A percentile compares a stretch with the other conserved stretches of the same genome.
Evolutionary conservation across 257 asterid species (phyloP).

Genomic region (Striga asiatica): DNA sequence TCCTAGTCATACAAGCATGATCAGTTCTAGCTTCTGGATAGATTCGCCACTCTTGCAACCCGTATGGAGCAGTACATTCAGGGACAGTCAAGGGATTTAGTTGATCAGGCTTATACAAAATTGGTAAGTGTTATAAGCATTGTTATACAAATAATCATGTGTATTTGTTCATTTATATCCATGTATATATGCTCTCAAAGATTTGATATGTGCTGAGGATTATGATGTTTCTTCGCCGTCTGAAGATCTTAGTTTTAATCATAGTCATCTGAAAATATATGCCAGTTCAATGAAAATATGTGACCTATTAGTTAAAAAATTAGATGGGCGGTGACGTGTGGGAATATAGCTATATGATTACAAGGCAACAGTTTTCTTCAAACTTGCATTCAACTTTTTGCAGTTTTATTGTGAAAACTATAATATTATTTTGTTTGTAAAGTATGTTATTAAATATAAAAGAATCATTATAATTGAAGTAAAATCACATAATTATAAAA

Average conservation of each 20-base stretch:
- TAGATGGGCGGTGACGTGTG: too few species aligned
- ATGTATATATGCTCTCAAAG: neutral
- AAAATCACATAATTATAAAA: too few species aligned
- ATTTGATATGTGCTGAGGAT: neutral
- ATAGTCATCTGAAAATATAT: neutral
- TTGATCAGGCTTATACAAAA: conserved; percentile 92
- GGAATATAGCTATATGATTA: too few species aligned
- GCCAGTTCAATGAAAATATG: neutral
- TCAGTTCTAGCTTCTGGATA: conserved; percentile 22
- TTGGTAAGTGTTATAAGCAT: conserved; percentile 41
- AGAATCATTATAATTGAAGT: too few species aligned
- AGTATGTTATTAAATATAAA: too few species aligned
- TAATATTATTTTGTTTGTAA: too few species aligned
- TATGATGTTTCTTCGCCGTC: neutral
- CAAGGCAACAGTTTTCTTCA: too few species aligned
- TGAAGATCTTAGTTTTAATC: neutral
- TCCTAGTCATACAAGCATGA: conserved; percentile 6
- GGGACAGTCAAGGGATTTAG: conserved; percentile 96
- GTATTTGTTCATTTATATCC: neutral
- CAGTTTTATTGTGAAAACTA: too few species aligned
- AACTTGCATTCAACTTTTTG: too few species aligned
- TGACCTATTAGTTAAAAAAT: too few species aligned
- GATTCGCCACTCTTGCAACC: conserved; percentile 89
- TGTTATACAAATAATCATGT: neutral
- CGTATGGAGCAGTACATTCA: conserved; percentile 99